phyloP scores from a whole-genome alignment of 331 rosid genomes.

The Cucumis variabilis region DNA sequence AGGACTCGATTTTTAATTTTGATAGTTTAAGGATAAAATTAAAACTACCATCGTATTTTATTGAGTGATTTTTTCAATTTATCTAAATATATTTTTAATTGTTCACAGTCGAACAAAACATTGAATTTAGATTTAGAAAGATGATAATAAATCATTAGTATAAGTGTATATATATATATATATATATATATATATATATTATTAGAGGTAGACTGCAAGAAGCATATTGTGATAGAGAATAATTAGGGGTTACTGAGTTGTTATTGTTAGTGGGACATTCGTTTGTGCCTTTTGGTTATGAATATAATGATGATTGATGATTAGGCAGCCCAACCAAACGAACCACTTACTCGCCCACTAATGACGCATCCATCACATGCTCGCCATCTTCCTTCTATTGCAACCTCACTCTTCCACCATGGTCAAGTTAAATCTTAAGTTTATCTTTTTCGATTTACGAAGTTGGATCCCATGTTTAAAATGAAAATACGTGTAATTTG shows the following conservation, averaged over 20 bases:
- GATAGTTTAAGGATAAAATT: no score
- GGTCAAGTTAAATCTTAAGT: no score
- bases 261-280: constrained; percentile 21
- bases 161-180: background rate
- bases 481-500: no score
- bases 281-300: background rate
- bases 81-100: no score
- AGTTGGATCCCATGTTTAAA: no score
- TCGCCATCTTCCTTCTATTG: background rate
- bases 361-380: constrained; percentile 10
- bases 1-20: no score
- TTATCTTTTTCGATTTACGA: no score
- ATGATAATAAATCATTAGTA: no score
- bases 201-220: background rate
- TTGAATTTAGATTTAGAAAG: no score
- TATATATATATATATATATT: background rate
- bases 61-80: no score
- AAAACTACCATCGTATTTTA: no score
- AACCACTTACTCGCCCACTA: background rate
- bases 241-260: background rate
- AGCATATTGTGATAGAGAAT: background rate
- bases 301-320: background rate
- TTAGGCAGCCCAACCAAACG: background rate
- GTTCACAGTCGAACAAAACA: no score
- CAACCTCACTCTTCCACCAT: background rate